Conservation (phyloP, 345 rosid species). For the Citrus trifoliata region DNA sequence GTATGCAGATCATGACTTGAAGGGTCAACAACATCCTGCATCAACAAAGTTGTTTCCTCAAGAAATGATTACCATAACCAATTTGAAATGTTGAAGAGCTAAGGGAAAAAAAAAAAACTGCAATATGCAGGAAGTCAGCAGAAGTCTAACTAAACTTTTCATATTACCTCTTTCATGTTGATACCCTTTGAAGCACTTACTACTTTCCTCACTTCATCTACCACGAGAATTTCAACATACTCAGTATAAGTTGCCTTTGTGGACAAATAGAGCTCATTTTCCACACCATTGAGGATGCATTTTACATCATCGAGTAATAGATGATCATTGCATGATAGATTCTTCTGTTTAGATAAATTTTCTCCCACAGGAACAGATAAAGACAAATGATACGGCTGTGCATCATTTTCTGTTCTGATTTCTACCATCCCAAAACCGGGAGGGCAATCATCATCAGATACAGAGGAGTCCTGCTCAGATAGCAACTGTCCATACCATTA, state of each 20-base stretch:
- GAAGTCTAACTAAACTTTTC: constrained; percentile 5
- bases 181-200: constrained; percentile 27
- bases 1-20: constrained; percentile 18
- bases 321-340: constrained; percentile 12
- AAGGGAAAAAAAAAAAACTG: background rate
- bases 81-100: background rate
- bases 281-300: constrained; percentile 48
- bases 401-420: constrained; percentile 21
- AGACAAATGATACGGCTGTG: constrained; percentile 9
- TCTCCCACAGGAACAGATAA: constrained; percentile 20
- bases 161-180: constrained; percentile 40
- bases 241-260: constrained; percentile 38
- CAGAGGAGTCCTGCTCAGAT: constrained; percentile 31
- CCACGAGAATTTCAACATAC: constrained; percentile 46
- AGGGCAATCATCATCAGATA: constrained; percentile 33
- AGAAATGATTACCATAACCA: constrained; percentile 4
- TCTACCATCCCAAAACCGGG: constrained; percentile 42
- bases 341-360: constrained; percentile 23
- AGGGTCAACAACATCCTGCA: constrained; percentile 44
- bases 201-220: constrained; percentile 44
- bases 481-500: constrained; percentile 36
- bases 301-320: constrained; percentile 23
- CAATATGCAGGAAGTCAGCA: background rate
- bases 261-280: constrained; percentile 60
- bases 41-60: constrained; percentile 9